These are phyloP conservation scores for Talinum fruticosum DNA, from an alignment of 148 eudicot genomes.

Conservation along the genomic window DNA sequence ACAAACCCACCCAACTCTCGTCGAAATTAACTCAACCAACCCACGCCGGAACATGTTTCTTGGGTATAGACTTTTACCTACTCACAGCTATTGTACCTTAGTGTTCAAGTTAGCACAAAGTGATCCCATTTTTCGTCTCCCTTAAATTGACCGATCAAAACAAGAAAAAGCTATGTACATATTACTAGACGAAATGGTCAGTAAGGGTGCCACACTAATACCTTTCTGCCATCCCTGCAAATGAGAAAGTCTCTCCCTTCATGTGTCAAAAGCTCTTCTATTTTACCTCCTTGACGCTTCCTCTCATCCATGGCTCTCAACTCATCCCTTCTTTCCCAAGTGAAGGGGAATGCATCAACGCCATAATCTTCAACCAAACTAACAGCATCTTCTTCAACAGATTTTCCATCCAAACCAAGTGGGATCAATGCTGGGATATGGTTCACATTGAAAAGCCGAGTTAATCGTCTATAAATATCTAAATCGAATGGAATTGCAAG, in stretches of 20 bases:
- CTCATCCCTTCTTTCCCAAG: slow-evolving; percentile 38
- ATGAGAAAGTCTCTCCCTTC: slow-evolving; percentile 33
- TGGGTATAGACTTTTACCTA: neutral
- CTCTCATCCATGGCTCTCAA: slow-evolving; percentile 47
- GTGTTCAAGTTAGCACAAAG: neutral
- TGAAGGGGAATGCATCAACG: slow-evolving; percentile 54
- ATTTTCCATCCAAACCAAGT: slow-evolving; percentile 28
- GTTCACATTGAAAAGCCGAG: slow-evolving; percentile 32
- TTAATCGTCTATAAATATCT: slow-evolving; percentile 26
- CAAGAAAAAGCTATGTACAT: neutral
- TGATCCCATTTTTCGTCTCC: too few species aligned
- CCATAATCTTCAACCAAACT: slow-evolving; percentile 53
- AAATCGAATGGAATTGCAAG: slow-evolving; percentile 44
- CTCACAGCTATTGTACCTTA: neutral
- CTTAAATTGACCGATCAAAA: neutral
- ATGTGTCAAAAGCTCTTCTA: slow-evolving; percentile 46
- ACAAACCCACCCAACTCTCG: neutral
- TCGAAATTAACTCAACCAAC: neutral
- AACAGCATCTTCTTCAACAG: slow-evolving; percentile 39
- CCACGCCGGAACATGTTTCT: neutral
- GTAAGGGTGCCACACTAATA: neutral
- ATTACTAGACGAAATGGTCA: neutral
- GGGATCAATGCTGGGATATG: slow-evolving; percentile 50
- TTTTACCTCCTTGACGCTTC: slow-evolving; percentile 42
- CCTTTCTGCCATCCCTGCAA: slow-evolving; percentile 42